Percentiles rank a stretch among this genome's conserved stretches.
These are phyloP conservation scores for Fusarium siculi DNA, from an alignment of 2,329 filamentous ascomycete genomes.

Conservation along the genomic window DNA sequence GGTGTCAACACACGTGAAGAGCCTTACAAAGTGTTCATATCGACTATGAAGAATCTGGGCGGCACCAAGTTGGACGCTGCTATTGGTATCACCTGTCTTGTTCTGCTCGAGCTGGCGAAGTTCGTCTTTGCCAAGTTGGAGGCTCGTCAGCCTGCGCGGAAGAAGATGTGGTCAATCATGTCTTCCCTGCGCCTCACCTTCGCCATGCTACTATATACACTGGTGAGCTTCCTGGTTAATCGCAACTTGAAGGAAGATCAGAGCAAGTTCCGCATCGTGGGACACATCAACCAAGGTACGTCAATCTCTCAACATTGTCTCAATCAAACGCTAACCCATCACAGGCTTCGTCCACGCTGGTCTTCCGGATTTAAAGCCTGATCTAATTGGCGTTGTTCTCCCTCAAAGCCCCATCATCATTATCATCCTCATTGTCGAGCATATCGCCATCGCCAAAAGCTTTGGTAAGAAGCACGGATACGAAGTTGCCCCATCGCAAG, in stretches of 20 bases:
- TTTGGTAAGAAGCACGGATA: slow-evolving; percentile 85
- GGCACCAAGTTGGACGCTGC: slow-evolving; percentile 72
- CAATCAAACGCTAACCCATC: slow-evolving; percentile 7
- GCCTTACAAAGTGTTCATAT: slow-evolving; percentile 57
- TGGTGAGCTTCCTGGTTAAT: slow-evolving; percentile 77
- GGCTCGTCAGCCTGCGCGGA: slow-evolving; percentile 66
- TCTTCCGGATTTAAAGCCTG: slow-evolving; percentile 61
- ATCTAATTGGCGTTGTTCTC: slow-evolving; percentile 67
- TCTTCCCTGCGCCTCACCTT: slow-evolving; percentile 81
- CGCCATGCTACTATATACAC: slow-evolving; percentile 78
- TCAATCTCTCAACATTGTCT: not conserved
- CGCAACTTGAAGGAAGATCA: slow-evolving; percentile 58
- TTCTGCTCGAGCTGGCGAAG: slow-evolving; percentile 70
- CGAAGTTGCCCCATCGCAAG: slow-evolving; percentile 80
- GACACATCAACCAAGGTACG: slow-evolving; percentile 70
- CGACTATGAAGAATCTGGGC: slow-evolving; percentile 54
- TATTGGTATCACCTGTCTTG: slow-evolving; percentile 74
- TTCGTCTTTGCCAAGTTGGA: slow-evolving; percentile 68
- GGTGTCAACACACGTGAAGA: slow-evolving; percentile 58
- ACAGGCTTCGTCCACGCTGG: slow-evolving; percentile 46
- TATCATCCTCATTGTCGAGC: slow-evolving; percentile 83
- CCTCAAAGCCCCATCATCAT: slow-evolving; percentile 75
- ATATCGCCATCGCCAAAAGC: slow-evolving; percentile 86
- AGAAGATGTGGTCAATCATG: slow-evolving; percentile 76
- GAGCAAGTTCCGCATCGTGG: slow-evolving; percentile 70